These are phyloP conservation scores for Penicillium atrosanguineum DNA, from an alignment of 495 filamentous ascomycete species.

Conservation along the genomic window DNA sequence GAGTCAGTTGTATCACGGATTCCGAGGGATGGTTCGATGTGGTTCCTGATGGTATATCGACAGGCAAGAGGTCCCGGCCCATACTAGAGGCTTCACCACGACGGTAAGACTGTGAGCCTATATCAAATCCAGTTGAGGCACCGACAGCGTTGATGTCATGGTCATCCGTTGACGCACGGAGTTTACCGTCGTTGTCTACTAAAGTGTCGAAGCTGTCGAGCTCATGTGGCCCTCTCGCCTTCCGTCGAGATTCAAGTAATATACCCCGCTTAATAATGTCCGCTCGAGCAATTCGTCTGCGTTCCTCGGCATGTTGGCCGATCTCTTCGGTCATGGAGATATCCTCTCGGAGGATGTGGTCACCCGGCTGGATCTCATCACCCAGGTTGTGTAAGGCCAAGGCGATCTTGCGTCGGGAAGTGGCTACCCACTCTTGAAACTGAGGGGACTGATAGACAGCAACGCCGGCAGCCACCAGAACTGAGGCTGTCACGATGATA, in stretches of 20 bases:
- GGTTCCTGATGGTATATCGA: conserved; percentile 35
- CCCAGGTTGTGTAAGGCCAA: conserved; percentile 73
- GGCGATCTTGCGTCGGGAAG: conserved; percentile 74
- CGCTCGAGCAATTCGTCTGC: conserved; percentile 64
- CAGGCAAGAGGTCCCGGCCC: conserved; percentile 19
- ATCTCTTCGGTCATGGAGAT: conserved; percentile 55
- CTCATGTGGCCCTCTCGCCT: conserved; percentile 19
- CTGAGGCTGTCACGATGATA: conserved; percentile 71
- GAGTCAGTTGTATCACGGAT: conserved; percentile 45
- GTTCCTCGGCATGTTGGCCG: conserved; percentile 66
- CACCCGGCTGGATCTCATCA: conserved; percentile 65
- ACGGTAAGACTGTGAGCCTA: conserved; percentile 55
- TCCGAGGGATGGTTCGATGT: conserved; percentile 38
- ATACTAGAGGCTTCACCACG: conserved; percentile 43
- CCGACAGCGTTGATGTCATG: conserved; percentile 18
- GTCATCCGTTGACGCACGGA: conserved; percentile 23
- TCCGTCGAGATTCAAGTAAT: conserved; percentile 38
- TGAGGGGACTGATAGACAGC: conserved; percentile 84
- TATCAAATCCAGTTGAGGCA: conserved; percentile 46
- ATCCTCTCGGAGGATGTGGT: conserved; percentile 32
- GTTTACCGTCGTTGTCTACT: conserved; percentile 51
- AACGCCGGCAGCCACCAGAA: conserved; percentile 76
- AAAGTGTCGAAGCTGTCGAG: conserved; percentile 52
- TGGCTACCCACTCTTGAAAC: conserved; percentile 71
- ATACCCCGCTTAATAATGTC: conserved; percentile 66